Evolutionary conservation across 306 rosid species (phyloP), one percentile per base, ranked within the genome.

Genomic region (Cicer cuneatum): DNA sequence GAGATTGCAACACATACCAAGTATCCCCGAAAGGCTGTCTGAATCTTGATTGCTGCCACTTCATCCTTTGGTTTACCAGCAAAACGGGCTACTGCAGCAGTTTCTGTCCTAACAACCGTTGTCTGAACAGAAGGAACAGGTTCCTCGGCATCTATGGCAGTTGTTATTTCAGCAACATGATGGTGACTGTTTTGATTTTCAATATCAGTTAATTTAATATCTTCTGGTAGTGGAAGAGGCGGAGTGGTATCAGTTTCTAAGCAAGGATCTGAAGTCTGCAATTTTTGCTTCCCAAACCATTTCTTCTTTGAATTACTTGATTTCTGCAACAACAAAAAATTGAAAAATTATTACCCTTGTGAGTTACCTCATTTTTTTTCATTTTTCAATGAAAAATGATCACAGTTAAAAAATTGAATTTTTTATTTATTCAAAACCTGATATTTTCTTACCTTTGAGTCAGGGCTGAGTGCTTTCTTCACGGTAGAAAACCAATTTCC

Each of bases 391-490:
- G 35, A 29, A 29, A 29, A 29, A 29, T 29, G 3, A 29, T 29
- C 35, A 29, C 35, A 4, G 5, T 29, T 29, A 29, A 29, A 29
- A 29, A 29, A 29, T 29, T 29, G 35, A 29, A 3, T 29, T 29
- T 2, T 29, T 29, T 29, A 29, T 29, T 29, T 29, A 29, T 3
- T 64, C 35, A 83, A 79, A 76, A 93, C 96, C 90, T 87, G 86
- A 38, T 69, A 78, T 66, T 79, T 87, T 84, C 68, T 87, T 84
- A 86, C 93, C 86, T 94, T 94, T 73, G 99, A 75, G 19, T 89
- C 88, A 39, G 99, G 98, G 73, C 98, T 95, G 85, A 95, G 89
- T 78, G 96, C 98, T 84, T 95, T 95, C 91, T 86, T 95, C 83
- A 95, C 97, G 39, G 69, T 63, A 74, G 99, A 92, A 87, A 95